Evolutionary conservation across 192 early-diverging fungal genomes (phyloP).

Genomic region (Linnemannia schmuckeri): DNA sequence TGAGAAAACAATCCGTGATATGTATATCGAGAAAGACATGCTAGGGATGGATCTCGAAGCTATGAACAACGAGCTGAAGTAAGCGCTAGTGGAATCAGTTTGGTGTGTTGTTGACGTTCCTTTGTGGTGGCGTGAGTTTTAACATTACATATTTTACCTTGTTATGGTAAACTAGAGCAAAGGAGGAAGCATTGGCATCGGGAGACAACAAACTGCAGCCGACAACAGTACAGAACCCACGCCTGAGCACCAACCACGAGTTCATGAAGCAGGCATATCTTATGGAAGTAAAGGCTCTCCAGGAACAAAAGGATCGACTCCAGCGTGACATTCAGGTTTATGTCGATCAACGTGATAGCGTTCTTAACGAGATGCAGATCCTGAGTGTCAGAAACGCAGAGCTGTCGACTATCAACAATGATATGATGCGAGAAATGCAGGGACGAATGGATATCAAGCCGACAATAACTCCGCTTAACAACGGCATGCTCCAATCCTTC

Average conservation of each 20-base stretch:
- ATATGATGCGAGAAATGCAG: conserved; percentile 51
- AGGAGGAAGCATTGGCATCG: conserved; percentile 52
- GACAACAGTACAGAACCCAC: conserved; percentile 8
- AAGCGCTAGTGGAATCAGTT: neutral
- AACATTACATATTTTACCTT: neutral
- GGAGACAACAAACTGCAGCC: neutral
- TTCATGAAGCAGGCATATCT: conserved; percentile 56
- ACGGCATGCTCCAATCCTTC: conserved; percentile 16
- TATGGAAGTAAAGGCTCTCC: conserved; percentile 57
- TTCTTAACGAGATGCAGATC: conserved; percentile 59
- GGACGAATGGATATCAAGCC: conserved; percentile 9
- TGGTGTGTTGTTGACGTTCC: neutral
- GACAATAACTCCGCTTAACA: conserved; percentile 5
- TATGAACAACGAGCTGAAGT: conserved; percentile 11
- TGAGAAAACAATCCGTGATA: neutral
- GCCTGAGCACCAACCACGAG: conserved; percentile 41
- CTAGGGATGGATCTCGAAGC: conserved; percentile 27
- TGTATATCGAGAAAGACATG: conserved; percentile 21
- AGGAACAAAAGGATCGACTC: conserved; percentile 53
- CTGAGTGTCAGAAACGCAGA: conserved; percentile 64
- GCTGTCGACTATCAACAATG: conserved; percentile 62
- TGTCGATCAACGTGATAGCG: conserved; percentile 55
- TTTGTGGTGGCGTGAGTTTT: neutral
- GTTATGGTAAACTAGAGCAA: conserved; percentile 38
- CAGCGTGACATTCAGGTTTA: conserved; percentile 54